Conservation (phyloP, 75 land plant species). For the Cunninghamia lanceolata region DNA sequence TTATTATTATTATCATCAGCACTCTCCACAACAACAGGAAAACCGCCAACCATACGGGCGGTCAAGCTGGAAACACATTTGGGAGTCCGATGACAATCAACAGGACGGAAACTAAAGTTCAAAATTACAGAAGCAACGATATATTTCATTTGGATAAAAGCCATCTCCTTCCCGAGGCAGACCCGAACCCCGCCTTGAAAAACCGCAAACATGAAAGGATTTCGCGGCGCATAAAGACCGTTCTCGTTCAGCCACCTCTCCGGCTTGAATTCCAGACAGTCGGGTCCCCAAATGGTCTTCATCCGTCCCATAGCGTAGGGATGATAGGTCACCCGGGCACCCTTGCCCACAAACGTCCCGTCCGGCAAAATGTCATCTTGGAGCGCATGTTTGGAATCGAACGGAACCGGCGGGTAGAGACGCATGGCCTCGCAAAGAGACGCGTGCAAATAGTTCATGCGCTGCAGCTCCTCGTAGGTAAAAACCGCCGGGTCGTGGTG, state of each 20-base stretch:
- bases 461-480: conserved; percentile 38
- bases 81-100: not conserved
- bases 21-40: conserved; percentile 5
- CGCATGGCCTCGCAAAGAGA: conserved; percentile 56
- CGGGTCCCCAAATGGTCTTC: conserved; percentile 36
- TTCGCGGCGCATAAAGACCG: conserved; percentile 24
- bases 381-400: conserved; percentile 44
- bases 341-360: conserved; percentile 44
- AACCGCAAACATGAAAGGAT: conserved; percentile 31
- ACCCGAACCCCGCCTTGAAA: conserved; percentile 40
- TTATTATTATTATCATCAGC: no score
- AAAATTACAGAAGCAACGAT: conserved; percentile 21
- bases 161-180: conserved; percentile 47
- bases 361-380: conserved; percentile 60
- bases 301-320: conserved; percentile 71
- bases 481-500: not conserved
- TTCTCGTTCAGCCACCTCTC: conserved; percentile 36
- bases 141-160: conserved; percentile 38
- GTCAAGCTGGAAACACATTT: not conserved
- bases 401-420: conserved; percentile 63
- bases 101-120: conserved; percentile 5
- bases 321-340: conserved; percentile 45
- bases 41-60: conserved; percentile 1
- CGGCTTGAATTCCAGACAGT: conserved; percentile 28
- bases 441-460: conserved; percentile 65